phyloP scores from a whole-genome alignment of 805 yeast species.

The Starmerella apicola region DNA sequence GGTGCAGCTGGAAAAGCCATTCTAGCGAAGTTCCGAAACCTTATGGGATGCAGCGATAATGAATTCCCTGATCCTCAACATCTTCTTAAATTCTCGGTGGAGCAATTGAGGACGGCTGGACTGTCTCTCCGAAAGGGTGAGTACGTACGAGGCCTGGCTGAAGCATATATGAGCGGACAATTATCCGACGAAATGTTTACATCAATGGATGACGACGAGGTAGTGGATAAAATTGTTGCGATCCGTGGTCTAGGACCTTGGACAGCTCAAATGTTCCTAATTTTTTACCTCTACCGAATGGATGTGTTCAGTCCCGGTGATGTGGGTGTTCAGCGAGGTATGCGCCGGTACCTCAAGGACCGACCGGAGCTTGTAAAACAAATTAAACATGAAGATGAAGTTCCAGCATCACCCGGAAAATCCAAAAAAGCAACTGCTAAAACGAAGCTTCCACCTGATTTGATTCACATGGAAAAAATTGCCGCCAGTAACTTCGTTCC shows the following conservation, averaged over 20 bases:
- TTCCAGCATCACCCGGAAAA: conserved; percentile 24
- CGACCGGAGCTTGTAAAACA: conserved; percentile 31
- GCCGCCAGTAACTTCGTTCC: conserved; percentile 50
- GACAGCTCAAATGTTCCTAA: conserved; percentile 80
- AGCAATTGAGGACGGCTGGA: conserved; percentile 50
- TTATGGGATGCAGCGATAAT: conserved; percentile 22
- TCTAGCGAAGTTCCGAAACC: conserved; percentile 33
- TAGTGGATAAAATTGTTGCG: conserved; percentile 24
- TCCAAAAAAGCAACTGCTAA: conserved; percentile 29
- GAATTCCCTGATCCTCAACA: conserved; percentile 42
- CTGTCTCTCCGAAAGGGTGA: conserved; percentile 54
- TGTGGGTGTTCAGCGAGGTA: conserved; percentile 75
- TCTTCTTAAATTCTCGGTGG: conserved; percentile 33
- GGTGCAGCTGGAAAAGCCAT: conserved; percentile 72
- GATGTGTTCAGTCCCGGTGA: conserved; percentile 71
- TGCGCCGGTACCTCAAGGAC: conserved; percentile 44
- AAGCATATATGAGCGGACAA: conserved; percentile 21
- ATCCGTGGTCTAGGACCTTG: conserved; percentile 38
- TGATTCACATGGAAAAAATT: conserved; percentile 47
- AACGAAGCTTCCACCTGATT: conserved; percentile 24
- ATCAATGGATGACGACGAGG: conserved; percentile 24
- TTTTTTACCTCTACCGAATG: conserved; percentile 52
- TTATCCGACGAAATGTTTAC: conserved; percentile 23
- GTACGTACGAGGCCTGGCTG: conserved; percentile 52
- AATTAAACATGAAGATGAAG: conserved; percentile 22